Base-by-base conservation (phyloP, 495 filamentous ascomycete species). In the Aspergillus funiculosus region DNA sequence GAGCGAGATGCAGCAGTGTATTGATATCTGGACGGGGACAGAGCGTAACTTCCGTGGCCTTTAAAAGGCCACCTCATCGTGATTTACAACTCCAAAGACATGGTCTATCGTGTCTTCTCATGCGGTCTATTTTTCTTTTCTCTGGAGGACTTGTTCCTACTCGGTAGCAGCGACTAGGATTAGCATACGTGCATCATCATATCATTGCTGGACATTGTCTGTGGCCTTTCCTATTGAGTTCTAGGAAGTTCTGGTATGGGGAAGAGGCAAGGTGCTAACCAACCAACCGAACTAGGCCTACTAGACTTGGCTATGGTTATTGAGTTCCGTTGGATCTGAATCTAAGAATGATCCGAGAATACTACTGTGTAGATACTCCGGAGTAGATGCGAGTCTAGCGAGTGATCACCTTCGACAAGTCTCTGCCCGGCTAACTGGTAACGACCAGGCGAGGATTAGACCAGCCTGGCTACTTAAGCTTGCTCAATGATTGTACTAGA, bases 291-390 rank as follows among this genome's bases (percentile, higher is more conserved):
- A 25, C 19, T 25, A 39, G 18, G 5, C 21, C n/a, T n/a, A n/a
- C n/a, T n/a, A n/a, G n/a, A n/a, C 25, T 8, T 29, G 13, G 18
- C 39, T 29, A 31, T n/a, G 17, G 14, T 43, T 38, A 20, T 38
- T 20, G 17, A 38, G 18, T 21, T 28, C n/a, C n/a, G 39, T 21
- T 43, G 46, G 46, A 43, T 50, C 48, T 21, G 25, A 39, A 51
- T 45, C 48, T 51, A n/a, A n/a, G n/a, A 50, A 50, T 29, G 47
- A 50, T 43, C 47, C n/a, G n/a, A n/a, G n/a, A n/a, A n/a, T n/a
- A n/a, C n/a, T n/a, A n/a, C n/a, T n/a, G n/a, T n/a, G n/a, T n/a
- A n/a, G n/a, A n/a, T n/a, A n/a, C n/a, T n/a, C 47, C 43, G 39
- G 46, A 28, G 25, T 38, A 42, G 40, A 34, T 30, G 34, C 41